A percentile compares a stretch with the other conserved stretches of the same genome.
phyloP scores from a whole-genome alignment of 805 yeast genomes.

The Starmerella bombicola region DNA sequence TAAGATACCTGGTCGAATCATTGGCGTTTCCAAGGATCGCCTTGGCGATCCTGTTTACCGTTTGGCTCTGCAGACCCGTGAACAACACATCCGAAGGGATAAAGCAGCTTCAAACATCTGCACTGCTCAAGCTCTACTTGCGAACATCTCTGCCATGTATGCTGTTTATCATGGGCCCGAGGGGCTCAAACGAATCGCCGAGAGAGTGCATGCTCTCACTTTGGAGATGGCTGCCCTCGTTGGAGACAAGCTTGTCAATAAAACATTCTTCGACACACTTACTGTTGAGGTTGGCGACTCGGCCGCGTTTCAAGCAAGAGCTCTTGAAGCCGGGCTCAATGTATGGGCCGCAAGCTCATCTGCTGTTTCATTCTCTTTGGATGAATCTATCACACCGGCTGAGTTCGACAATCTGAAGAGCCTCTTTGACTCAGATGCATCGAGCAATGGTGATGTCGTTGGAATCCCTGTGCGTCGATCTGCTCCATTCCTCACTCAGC shows the following conservation, averaged over 20 bases:
- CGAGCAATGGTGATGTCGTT: constrained; percentile 14
- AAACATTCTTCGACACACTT: constrained; percentile 76
- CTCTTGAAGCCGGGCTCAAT: constrained; percentile 59
- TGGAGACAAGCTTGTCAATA: constrained; percentile 37
- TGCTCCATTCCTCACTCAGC: constrained; percentile 40
- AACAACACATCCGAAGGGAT: constrained; percentile 94
- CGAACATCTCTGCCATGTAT: constrained; percentile 90
- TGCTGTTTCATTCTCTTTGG: constrained; percentile 70
- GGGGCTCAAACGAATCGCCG: constrained; percentile 69
- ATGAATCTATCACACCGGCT: constrained; percentile 61
- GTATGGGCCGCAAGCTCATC: constrained; percentile 51
- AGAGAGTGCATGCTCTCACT: constrained; percentile 63
- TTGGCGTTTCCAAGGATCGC: constrained; percentile 86
- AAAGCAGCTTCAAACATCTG: constrained; percentile 96
- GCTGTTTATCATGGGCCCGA: constrained; percentile 93
- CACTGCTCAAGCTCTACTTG: constrained; percentile 93
- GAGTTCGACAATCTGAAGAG: constrained; percentile 50
- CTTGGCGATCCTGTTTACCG: constrained; percentile 81
- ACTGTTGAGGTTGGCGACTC: constrained; percentile 44
- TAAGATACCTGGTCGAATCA: constrained; percentile 92
- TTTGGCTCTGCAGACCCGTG: constrained; percentile 93
- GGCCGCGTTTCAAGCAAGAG: constrained; percentile 43
- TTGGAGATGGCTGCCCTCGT: constrained; percentile 55
- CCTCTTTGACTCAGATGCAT: constrained; percentile 39
- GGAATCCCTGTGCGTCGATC: constrained; percentile 31